Evolutionary conservation across 2,329 filamentous ascomycete species (phyloP).

Genomic region (Byssochlamys sp.): DNA sequence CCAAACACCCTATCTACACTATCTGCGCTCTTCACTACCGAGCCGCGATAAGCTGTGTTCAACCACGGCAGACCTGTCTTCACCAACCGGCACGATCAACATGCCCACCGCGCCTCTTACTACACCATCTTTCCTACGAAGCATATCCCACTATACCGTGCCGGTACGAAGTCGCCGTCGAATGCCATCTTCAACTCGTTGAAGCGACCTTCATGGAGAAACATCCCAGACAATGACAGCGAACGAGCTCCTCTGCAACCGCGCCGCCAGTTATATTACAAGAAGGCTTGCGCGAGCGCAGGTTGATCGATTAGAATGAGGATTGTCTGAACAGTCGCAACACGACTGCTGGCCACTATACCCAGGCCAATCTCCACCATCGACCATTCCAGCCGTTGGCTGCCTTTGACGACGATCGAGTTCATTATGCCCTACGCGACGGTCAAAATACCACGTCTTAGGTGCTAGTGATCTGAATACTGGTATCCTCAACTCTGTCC

Average conservation of each 20-base stretch:
- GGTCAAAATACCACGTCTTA: background rate
- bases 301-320: background rate
- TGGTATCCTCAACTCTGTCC: background rate
- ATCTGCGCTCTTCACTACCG: background rate
- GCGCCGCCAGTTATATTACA: background rate
- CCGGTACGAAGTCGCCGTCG: conserved; percentile 41
- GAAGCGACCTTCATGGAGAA: conserved; percentile 55
- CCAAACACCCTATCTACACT: background rate
- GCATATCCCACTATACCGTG: conserved; percentile 16
- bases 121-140: conserved; percentile 4
- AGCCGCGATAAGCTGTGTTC: background rate
- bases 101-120: background rate
- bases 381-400: background rate
- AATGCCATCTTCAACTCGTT: conserved; percentile 55
- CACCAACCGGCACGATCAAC: background rate
- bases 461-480: background rate
- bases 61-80: background rate
- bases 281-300: background rate
- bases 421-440: background rate
- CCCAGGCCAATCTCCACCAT: background rate
- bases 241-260: too few relatives aligned
- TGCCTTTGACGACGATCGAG: background rate
- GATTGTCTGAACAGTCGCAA: background rate
- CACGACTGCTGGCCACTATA: too few relatives aligned
- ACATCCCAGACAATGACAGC: background rate